Evolutionary conservation across 805 yeast species (phyloP).

Genomic region (Cephaloascus fragrans): DNA sequence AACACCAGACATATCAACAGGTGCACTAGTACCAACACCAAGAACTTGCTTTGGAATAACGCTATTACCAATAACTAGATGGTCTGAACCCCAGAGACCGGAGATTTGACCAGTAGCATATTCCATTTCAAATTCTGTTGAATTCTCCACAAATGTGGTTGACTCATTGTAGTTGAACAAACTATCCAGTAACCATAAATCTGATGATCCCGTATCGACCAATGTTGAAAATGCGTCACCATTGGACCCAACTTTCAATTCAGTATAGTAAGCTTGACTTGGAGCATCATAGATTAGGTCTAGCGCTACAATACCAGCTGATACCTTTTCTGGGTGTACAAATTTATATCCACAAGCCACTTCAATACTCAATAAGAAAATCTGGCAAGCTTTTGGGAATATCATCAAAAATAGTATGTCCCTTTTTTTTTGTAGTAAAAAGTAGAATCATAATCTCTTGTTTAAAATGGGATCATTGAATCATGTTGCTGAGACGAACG

Average conservation of each 20-base stretch:
- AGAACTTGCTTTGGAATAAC: neutral
- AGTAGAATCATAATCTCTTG: too few species aligned
- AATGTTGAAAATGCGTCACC: neutral
- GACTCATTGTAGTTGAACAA: constrained; percentile 1
- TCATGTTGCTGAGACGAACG: too few species aligned
- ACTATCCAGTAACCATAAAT: neutral
- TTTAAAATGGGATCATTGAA: too few species aligned
- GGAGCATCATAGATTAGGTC: too few species aligned
- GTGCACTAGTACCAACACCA: neutral
- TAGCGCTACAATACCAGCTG: too few species aligned
- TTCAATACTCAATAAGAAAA: too few species aligned
- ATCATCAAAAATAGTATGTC: too few species aligned
- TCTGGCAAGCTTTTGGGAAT: too few species aligned
- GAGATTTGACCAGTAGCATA: constrained; percentile 1
- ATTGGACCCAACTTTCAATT: neutral
- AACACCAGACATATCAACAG: neutral
- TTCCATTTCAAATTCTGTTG: neutral
- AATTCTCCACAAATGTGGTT: neutral
- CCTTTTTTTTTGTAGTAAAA: too few species aligned
- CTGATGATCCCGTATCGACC: neutral
- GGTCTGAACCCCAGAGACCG: neutral
- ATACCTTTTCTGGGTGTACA: too few species aligned
- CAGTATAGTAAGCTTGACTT: neutral
- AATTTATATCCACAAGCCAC: too few species aligned
- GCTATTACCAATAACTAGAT: neutral